These are phyloP conservation scores for Tieghemostelium lacteum DNA, from an alignment of 78 protist species.

Conservation along the genomic window DNA sequence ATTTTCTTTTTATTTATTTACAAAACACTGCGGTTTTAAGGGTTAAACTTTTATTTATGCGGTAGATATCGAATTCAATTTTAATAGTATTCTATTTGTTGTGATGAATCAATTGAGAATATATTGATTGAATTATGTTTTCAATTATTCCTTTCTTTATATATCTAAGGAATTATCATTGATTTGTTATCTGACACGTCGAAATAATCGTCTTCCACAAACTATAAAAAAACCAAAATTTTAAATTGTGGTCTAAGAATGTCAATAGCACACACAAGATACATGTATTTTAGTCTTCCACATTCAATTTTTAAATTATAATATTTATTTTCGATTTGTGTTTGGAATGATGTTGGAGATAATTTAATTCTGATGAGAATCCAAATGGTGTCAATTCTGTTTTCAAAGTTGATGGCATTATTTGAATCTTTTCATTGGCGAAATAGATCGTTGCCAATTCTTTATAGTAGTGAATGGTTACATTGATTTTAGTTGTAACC, in stretches of 20 bases:
- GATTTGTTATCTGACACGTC: too few relatives aligned
- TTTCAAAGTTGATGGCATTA: slow-evolving; percentile 10
- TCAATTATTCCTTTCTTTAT: neutral
- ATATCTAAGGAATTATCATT: neutral
- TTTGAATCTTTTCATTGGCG: neutral
- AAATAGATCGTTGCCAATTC: too few relatives aligned
- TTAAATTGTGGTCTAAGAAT: neutral
- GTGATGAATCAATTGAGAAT: neutral
- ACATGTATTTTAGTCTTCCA: neutral
- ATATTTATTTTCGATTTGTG: neutral
- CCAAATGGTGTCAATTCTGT: neutral
- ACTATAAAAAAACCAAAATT: too few relatives aligned
- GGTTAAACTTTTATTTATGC: too few relatives aligned
- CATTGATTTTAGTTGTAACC: neutral
- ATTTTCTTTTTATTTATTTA: too few relatives aligned
- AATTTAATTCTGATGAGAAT: neutral
- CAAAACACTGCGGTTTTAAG: too few relatives aligned
- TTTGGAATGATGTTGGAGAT: neutral
- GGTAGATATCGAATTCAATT: too few relatives aligned
- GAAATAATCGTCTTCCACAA: too few relatives aligned
- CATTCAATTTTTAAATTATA: neutral
- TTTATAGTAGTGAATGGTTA: neutral
- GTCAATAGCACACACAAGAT: too few relatives aligned
- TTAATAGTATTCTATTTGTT: too few relatives aligned
- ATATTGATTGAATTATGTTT: neutral